Evolutionary conservation across 2,329 filamentous ascomycete species (phyloP).

Genomic region (Cordyceps cicadae): DNA sequence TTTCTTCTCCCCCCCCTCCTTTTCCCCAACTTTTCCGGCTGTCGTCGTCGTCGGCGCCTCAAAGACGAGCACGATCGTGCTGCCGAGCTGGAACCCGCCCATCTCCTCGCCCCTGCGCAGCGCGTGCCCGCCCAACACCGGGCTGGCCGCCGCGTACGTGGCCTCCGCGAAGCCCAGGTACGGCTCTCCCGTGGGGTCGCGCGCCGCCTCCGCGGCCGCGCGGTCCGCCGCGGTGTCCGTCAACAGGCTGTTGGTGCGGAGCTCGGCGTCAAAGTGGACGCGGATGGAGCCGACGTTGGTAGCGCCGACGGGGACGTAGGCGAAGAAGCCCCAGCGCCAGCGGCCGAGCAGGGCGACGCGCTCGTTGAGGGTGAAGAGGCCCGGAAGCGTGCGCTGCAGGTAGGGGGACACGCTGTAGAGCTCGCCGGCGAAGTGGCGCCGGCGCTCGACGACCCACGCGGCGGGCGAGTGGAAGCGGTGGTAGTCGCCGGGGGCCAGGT

Average conservation of each 20-base stretch:
- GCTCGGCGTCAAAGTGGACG: slow-evolving; percentile 91
- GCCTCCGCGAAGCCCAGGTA: slow-evolving; percentile 92
- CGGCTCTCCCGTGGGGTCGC: slow-evolving; percentile 55
- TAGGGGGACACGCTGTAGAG: slow-evolving; percentile 93
- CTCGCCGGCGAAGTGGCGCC: slow-evolving; percentile 96
- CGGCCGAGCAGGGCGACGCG: slow-evolving; percentile 85
- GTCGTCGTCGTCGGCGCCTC: slow-evolving; percentile 63
- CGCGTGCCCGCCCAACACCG: slow-evolving; percentile 72
- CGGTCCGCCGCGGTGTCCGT: slow-evolving; percentile 88
- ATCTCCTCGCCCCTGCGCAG: slow-evolving; percentile 88
- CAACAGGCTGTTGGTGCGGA: slow-evolving; percentile 83
- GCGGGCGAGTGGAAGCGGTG: slow-evolving; percentile 96
- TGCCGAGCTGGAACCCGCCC: slow-evolving; percentile 94
- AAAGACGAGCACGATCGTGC: slow-evolving; percentile 91
- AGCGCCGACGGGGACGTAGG: slow-evolving; percentile 87
- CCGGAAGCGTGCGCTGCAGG: slow-evolving; percentile 82
- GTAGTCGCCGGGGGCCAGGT: slow-evolving; percentile 94
- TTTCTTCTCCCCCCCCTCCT: slow-evolving; percentile 46
- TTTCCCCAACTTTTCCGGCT: slow-evolving; percentile 37
- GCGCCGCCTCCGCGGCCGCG: slow-evolving; percentile 70
- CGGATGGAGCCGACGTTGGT: slow-evolving; percentile 97
- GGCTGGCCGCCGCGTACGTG: slow-evolving; percentile 71
- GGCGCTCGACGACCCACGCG: slow-evolving; percentile 87
- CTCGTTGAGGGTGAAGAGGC: slow-evolving; percentile 94
- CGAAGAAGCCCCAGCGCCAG: slow-evolving; percentile 98